Conservation (phyloP, 73 alveolate species). For the Paramecium sonneborni region DNA sequence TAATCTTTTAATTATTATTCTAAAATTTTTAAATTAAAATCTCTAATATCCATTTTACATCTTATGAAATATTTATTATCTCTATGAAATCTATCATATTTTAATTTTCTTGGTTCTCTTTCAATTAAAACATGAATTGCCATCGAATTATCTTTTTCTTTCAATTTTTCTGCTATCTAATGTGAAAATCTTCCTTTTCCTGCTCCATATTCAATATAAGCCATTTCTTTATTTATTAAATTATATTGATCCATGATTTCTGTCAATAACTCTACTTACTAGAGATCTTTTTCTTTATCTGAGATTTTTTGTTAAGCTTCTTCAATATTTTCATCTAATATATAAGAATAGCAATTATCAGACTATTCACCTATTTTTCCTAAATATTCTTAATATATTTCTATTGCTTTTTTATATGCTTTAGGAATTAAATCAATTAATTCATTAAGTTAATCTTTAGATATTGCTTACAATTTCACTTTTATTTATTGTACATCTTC, state of each 20-base stretch:
- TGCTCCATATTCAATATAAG: constrained; percentile 86
- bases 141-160: constrained; percentile 36
- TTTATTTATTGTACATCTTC: constrained; percentile 4
- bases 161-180: constrained; percentile 66
- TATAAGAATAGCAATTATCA: neutral
- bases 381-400: neutral
- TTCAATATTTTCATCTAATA: constrained; percentile 38
- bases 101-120: constrained; percentile 76
- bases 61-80: constrained; percentile 62
- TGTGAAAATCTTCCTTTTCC: constrained; percentile 86
- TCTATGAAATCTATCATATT: constrained; percentile 75
- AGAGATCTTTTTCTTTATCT: constrained; percentile 55
- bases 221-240: constrained; percentile 54
- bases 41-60: constrained; percentile 78
- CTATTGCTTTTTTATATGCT: constrained; percentile 2
- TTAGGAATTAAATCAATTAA: neutral
- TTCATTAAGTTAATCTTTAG: neutral
- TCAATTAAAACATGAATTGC: constrained; percentile 74
- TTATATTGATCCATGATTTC: constrained; percentile 65
- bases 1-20: constrained; percentile 12
- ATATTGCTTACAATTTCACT: neutral
- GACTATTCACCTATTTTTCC: neutral
- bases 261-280: constrained; percentile 42
- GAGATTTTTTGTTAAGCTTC: constrained; percentile 12
- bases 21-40: constrained; percentile 72